A percentile compares a stretch with the other conserved stretches of the same genome.
Conservation (phyloP, 1,284 basidiomycete genomes). For the Prillingera fragicola region DNA sequence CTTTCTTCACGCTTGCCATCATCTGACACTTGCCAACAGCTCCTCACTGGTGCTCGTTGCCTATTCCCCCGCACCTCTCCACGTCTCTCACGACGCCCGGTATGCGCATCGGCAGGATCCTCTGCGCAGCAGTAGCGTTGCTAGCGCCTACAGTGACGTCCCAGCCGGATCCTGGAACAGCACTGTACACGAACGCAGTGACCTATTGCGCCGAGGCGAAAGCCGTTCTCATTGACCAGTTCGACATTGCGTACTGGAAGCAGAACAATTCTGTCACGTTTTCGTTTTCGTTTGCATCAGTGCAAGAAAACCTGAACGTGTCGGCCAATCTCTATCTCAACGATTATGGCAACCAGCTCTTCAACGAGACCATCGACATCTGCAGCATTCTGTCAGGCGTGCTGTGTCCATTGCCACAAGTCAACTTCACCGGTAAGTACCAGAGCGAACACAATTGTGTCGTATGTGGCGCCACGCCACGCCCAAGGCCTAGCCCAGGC, state of each 20-base stretch:
- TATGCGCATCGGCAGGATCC: no score
- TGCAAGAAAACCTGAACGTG: slow-evolving; percentile 65
- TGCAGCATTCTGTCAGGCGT: slow-evolving; percentile 68
- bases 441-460: no score
- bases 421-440: slow-evolving; percentile 68
- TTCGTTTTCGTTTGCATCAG: slow-evolving; percentile 35
- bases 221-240: slow-evolving; percentile 70
- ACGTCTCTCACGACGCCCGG: no score
- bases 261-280: slow-evolving; percentile 32
- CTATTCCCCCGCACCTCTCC: no score
- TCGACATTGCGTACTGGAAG: slow-evolving; percentile 62
- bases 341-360: slow-evolving; percentile 68
- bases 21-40: no score
- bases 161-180: slow-evolving; percentile 14
- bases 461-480: no score
- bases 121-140: no score
- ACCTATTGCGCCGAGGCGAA: slow-evolving; percentile 79
- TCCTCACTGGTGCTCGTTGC: no score
- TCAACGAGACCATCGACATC: slow-evolving; percentile 68
- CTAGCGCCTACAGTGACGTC: no score
- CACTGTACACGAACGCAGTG: slow-evolving; percentile 65
- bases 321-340: slow-evolving; percentile 71
- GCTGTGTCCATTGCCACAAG: slow-evolving; percentile 79
- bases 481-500: no score
- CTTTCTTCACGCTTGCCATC: no score